Percentiles rank a stretch among this genome's conserved stretches.
Evolutionary conservation across 495 filamentous ascomycete species (phyloP).

Genomic region (Lepidopterella palustris): DNA sequence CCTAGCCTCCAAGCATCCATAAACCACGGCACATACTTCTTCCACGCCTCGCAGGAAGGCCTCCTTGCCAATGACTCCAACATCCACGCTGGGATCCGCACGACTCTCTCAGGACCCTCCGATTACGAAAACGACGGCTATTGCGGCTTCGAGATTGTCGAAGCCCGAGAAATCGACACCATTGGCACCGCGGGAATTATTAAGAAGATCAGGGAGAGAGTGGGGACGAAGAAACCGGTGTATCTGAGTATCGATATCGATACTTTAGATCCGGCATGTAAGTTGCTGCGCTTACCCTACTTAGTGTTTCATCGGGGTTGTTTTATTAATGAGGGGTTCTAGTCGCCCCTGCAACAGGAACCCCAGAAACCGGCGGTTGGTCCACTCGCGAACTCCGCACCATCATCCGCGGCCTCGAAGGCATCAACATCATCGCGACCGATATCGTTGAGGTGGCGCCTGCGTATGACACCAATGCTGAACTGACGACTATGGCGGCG

Average conservation of each 20-base stretch:
- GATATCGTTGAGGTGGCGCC: conserved; percentile 86
- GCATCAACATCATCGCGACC: conserved; percentile 68
- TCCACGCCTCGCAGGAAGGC: conserved; percentile 61
- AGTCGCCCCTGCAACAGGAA: conserved; percentile 79
- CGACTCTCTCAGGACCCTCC: conserved; percentile 59
- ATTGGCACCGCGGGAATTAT: conserved; percentile 68
- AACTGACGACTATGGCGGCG: conserved; percentile 78
- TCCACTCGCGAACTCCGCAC: conserved; percentile 69
- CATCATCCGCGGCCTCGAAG: conserved; percentile 65
- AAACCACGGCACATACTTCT: conserved; percentile 85
- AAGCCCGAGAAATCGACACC: conserved; percentile 72
- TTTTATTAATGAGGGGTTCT: not conserved
- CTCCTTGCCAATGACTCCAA: conserved; percentile 73
- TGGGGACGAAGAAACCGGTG: conserved; percentile 64
- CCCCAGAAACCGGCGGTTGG: conserved; percentile 85
- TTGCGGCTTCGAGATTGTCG: conserved; percentile 76
- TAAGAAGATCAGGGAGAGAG: conserved; percentile 63
- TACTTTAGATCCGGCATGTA: conserved; percentile 76
- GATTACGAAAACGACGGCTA: conserved; percentile 80
- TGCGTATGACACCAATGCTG: conserved; percentile 75
- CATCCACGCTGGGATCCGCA: conserved; percentile 83
- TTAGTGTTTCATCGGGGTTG: not conserved
- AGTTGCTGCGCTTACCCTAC: conserved; percentile 27
- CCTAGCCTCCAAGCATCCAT: conserved; percentile 59
- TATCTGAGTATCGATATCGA: conserved; percentile 89